phyloP scores from a whole-genome alignment of 1,284 basidiomycete species.

The Ganoderma lucidum region DNA sequence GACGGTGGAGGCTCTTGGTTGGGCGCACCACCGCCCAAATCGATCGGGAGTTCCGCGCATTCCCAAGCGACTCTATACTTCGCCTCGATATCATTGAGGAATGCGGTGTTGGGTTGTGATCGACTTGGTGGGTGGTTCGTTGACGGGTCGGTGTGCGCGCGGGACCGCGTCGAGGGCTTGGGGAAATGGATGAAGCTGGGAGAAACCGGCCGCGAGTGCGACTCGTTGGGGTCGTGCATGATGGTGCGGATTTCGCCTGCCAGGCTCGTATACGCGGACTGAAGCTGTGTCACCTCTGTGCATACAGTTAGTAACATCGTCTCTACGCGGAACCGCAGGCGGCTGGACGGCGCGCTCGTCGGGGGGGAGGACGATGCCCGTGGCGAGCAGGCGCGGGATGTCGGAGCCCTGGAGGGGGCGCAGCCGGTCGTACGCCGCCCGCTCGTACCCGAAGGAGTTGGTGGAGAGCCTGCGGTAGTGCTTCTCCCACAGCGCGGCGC shows the following conservation, averaged over 20 bases:
- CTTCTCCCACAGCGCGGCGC: conserved; percentile 15
- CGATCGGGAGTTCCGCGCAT: conserved; percentile 86
- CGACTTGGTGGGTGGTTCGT: conserved; percentile 18
- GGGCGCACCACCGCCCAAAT: conserved; percentile 64
- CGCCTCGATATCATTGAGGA: conserved; percentile 57
- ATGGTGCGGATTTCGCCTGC: conserved; percentile 58
- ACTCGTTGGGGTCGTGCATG: conserved; percentile 49
- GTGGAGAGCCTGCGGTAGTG: not conserved
- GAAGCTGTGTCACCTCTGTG: conserved; percentile 74
- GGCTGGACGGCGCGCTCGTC: conserved; percentile 17
- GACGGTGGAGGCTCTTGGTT: conserved; percentile 34
- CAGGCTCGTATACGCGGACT: conserved; percentile 61
- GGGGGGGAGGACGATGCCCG: conserved; percentile 8
- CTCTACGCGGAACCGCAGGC: not conserved
- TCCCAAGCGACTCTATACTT: conserved; percentile 86
- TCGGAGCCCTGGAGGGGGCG: conserved; percentile 16
- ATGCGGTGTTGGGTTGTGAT: conserved; percentile 49
- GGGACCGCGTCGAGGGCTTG: conserved; percentile 47
- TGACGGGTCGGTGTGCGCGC: conserved; percentile 52
- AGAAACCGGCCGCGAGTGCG: conserved; percentile 50
- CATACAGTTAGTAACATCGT: not conserved
- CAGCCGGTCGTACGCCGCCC: conserved; percentile 13
- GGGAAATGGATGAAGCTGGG: conserved; percentile 48
- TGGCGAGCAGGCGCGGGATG: conserved; percentile 14
- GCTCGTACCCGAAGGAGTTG: conserved; percentile 8